A percentile compares a stretch with the other conserved stretches of the same genome.
These are phyloP conservation scores for Eurotiales sp. DNA, from an alignment of 2,329 filamentous ascomycete genomes.

Conservation along the genomic window DNA sequence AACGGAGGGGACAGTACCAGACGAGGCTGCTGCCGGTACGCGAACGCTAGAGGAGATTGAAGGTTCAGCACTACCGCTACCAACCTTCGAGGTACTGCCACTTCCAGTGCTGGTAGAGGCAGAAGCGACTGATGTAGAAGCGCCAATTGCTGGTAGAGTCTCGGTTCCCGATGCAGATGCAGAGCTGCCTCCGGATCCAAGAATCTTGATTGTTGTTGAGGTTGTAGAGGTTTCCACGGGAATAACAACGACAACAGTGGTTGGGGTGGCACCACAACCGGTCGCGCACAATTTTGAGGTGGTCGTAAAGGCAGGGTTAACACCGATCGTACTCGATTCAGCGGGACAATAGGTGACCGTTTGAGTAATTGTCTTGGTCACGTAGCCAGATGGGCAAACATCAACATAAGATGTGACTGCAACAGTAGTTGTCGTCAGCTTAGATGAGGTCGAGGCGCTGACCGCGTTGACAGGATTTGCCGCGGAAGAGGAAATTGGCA, in stretches of 20 bases:
- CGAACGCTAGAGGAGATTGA: not conserved
- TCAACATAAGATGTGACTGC: constrained; percentile 39
- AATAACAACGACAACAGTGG: constrained; percentile 35
- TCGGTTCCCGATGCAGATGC: too few relatives aligned
- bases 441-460: constrained; percentile 5
- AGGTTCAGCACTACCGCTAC: not conserved
- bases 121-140: not conserved
- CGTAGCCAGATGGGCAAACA: constrained; percentile 42
- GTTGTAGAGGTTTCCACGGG: constrained; percentile 16
- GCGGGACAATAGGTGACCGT: constrained; percentile 37
- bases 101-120: not conserved
- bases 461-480: not conserved
- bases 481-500: constrained; percentile 6
- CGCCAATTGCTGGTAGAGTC: not conserved
- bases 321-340: constrained; percentile 22
- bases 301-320: constrained; percentile 37
- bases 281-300: constrained; percentile 37
- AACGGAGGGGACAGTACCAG: not conserved
- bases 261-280: constrained; percentile 35
- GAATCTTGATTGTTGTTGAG: too few relatives aligned
- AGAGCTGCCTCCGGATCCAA: too few relatives aligned
- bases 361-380: constrained; percentile 36
- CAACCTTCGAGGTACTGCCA: not conserved
- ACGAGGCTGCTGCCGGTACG: not conserved
- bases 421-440: constrained; percentile 32